These are phyloP conservation scores for Oehlia diaphana DNA, from an alignment of 192 early-diverging fungal genomes.

Conservation along the genomic window DNA sequence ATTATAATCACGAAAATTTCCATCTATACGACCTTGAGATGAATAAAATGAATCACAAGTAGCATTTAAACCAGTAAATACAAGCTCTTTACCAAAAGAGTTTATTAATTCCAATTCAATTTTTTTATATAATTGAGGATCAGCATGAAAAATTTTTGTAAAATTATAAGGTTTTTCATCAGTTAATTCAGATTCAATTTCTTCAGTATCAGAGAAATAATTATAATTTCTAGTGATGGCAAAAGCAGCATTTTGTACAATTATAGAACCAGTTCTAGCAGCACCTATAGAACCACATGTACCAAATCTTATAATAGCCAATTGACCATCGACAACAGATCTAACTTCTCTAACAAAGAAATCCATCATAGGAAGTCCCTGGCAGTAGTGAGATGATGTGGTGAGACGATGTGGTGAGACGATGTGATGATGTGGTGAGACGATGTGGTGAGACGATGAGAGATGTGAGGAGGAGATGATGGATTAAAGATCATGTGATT, in stretches of 20 bases:
- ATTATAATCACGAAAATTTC: constrained; percentile 79
- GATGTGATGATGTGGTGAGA: no score
- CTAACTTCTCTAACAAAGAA: constrained; percentile 90
- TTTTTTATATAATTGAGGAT: constrained; percentile 51
- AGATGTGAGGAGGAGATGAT: no score
- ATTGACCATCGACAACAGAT: constrained; percentile 70
- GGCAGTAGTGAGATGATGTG: not conserved
- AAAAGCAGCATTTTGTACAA: constrained; percentile 67
- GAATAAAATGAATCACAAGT: constrained; percentile 88
- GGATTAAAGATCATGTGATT: no score
- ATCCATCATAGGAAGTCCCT: constrained; percentile 86
- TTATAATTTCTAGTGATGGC: constrained; percentile 71
- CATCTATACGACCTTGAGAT: constrained; percentile 74
- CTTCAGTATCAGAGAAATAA: constrained; percentile 54
- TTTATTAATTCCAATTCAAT: not conserved
- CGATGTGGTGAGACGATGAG: no score
- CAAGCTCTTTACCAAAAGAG: not conserved
- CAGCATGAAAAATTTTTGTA: constrained; percentile 59
- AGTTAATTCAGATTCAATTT: constrained; percentile 10
- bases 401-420: no score
- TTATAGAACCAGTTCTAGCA: constrained; percentile 59
- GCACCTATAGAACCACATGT: constrained; percentile 78
- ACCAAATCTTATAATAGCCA: constrained; percentile 82
- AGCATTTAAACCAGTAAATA: constrained; percentile 67
- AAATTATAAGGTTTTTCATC: constrained; percentile 61